Evolutionary conservation across 306 rosid genomes (phyloP).

Genomic region (Vigna angularis): DNA sequence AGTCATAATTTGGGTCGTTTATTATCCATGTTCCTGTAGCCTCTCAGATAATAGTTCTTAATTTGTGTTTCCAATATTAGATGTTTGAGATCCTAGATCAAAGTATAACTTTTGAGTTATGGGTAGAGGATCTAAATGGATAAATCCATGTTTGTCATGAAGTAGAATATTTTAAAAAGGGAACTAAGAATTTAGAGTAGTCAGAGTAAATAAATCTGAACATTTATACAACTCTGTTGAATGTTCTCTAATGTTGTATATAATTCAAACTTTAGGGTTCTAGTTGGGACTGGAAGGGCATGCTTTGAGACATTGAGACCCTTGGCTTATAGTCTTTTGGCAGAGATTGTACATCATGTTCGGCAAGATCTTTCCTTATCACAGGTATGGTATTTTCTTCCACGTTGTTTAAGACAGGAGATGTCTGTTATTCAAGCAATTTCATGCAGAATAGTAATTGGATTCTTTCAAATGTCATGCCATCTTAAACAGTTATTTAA

Average conservation of each 20-base stretch:
- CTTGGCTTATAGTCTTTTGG: conserved; percentile 94
- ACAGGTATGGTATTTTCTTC: conserved; percentile 63
- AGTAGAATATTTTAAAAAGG: conserved; percentile 30
- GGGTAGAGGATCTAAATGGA: neutral
- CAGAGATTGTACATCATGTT: conserved; percentile 99
- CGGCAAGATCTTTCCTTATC: conserved; percentile 85
- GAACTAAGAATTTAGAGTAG: neutral
- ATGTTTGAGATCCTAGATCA: conserved; percentile 14
- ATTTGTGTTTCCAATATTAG: conserved; percentile 23
- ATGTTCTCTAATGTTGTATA: conserved; percentile 39
- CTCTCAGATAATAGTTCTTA: conserved; percentile 21
- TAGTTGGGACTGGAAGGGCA: conserved; percentile 96
- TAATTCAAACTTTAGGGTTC: conserved; percentile 64
- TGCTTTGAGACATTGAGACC: conserved; percentile 98
- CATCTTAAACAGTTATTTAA: neutral
- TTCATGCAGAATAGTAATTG: conserved; percentile 21
- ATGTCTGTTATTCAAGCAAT: conserved; percentile 16
- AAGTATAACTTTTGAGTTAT: conserved; percentile 6
- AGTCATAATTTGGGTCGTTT: conserved; percentile 1
- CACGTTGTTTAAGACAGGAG: conserved; percentile 33
- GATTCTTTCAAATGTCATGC: neutral
- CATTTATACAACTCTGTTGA: conserved; percentile 29
- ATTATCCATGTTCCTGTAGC: conserved; percentile 5
- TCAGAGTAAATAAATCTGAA: conserved; percentile 1
- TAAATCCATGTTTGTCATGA: conserved; percentile 34